Conservation (phyloP, 768 basidiomycete species). For the Clitopilus hobsonii region DNA sequence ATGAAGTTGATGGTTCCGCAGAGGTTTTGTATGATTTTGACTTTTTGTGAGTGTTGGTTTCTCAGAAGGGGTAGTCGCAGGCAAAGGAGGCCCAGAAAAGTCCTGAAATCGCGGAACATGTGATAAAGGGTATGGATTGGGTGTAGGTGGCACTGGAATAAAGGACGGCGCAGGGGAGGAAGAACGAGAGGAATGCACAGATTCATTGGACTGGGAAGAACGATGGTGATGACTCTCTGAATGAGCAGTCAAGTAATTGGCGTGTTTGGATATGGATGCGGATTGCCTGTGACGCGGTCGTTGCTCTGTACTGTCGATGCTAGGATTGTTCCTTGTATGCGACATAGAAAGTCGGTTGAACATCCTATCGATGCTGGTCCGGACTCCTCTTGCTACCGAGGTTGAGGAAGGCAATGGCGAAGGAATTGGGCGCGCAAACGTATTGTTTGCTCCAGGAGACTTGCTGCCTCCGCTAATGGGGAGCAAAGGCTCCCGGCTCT, state of each 20-base stretch:
- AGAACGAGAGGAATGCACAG: constrained; percentile 5
- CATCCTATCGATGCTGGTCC: constrained; percentile 59
- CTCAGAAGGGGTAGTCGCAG: constrained; percentile 25
- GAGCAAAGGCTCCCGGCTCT: constrained; percentile 70
- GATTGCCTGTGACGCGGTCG: constrained; percentile 4
- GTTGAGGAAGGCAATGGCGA: constrained; percentile 13
- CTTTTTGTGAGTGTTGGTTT: constrained; percentile 28
- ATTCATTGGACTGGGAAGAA: constrained; percentile 12
- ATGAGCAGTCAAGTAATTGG: constrained; percentile 16
- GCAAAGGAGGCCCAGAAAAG: not conserved
- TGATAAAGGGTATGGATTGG: not conserved
- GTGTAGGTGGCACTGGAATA: not conserved
- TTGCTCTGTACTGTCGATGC: constrained; percentile 8
- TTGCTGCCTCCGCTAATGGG: constrained; percentile 37
- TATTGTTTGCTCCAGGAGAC: not conserved
- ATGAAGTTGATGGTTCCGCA: constrained; percentile 60
- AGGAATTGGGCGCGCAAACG: not conserved
- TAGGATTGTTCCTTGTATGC: constrained; percentile 26
- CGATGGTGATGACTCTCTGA: constrained; percentile 13
- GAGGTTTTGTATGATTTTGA: constrained; percentile 30
- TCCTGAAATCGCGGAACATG: not conserved
- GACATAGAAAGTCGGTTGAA: constrained; percentile 51
- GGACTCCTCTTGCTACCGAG: constrained; percentile 30
- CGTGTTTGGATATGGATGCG: not conserved
- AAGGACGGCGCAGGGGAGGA: constrained; percentile 15